A percentile compares a stretch with the other conserved stretches of the same genome.
These are phyloP conservation scores for Cichorium intybus DNA, from an alignment of 140 eudicot species.

Conservation along the genomic window DNA sequence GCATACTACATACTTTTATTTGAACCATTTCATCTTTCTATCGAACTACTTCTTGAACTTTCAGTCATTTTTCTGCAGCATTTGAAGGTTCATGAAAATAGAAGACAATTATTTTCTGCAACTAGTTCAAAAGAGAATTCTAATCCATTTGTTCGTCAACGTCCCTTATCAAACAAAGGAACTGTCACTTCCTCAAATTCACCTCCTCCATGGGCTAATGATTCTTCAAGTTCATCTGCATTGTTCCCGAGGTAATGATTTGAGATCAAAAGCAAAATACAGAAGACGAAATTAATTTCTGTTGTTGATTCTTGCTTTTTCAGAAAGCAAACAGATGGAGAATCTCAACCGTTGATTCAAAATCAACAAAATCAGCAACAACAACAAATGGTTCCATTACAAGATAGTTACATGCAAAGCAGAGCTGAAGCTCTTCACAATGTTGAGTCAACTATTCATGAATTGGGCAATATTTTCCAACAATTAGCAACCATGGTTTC, in stretches of 20 bases:
- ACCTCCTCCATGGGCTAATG: constrained; percentile 82
- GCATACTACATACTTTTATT: too few species aligned
- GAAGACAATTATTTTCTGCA: constrained; percentile 75
- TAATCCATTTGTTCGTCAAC: constrained; percentile 80
- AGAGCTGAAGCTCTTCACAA: constrained; percentile 92
- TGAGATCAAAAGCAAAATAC: too few species aligned
- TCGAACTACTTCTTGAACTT: too few species aligned
- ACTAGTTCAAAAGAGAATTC: constrained; percentile 53
- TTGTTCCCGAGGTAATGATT: constrained; percentile 63
- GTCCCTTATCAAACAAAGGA: constrained; percentile 55
- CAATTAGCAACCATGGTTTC: constrained; percentile 93
- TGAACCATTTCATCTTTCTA: too few species aligned
- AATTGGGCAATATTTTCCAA: constrained; percentile 69
- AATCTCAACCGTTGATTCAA: constrained; percentile 80
- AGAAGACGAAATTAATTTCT: too few species aligned
- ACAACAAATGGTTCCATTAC: constrained; percentile 75
- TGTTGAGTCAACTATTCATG: constrained; percentile 89
- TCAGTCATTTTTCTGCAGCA: too few species aligned
- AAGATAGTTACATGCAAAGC: constrained; percentile 88
- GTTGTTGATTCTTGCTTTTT: too few species aligned
- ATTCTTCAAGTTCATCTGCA: constrained; percentile 50
- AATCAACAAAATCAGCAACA: constrained; percentile 64
- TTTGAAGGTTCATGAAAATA: constrained; percentile 71
- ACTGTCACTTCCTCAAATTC: constrained; percentile 42
- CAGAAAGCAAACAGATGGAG: constrained; percentile 74